These are phyloP conservation scores for Phialophora expanda DNA, from an alignment of 2,329 filamentous ascomycete species.

Conservation along the genomic window DNA sequence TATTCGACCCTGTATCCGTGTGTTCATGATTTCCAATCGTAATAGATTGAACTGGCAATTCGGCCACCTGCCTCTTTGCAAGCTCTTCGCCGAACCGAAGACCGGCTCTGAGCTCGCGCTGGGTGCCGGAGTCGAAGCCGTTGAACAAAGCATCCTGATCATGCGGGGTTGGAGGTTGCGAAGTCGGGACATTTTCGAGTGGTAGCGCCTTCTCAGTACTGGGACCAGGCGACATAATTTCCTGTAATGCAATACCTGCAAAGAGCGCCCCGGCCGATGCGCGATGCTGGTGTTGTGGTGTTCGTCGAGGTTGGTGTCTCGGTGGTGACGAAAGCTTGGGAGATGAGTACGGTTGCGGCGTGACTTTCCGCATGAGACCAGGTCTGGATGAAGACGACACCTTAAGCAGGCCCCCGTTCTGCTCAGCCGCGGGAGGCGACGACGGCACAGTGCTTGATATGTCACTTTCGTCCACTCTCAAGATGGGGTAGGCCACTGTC, in stretches of 20 bases:
- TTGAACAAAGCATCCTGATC: constrained; percentile 30
- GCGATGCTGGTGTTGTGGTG: constrained; percentile 31
- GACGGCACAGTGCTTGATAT: constrained; percentile 38
- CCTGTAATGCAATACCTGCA: constrained; percentile 34
- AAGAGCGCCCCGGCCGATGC: constrained; percentile 30
- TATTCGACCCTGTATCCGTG: not conserved
- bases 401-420: constrained; percentile 23
- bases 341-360: constrained; percentile 36
- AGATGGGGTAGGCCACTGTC: constrained; percentile 5
- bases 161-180: constrained; percentile 2
- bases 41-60: constrained; percentile 20
- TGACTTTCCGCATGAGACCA: constrained; percentile 33
- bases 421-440: constrained; percentile 33
- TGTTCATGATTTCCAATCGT: not conserved
- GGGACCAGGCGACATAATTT: constrained; percentile 32
- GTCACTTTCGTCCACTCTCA: constrained; percentile 33
- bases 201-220: constrained; percentile 11
- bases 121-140: constrained; percentile 47
- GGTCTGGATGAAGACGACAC: constrained; percentile 23
- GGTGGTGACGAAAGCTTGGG: constrained; percentile 39
- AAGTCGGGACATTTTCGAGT: constrained; percentile 24
- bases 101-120: constrained; percentile 49
- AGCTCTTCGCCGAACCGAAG: constrained; percentile 52
- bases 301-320: constrained; percentile 38
- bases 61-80: constrained; percentile 44